Percentiles rank a stretch among this genome's conserved stretches.
Evolutionary conservation across 257 asterid species (phyloP).

Genomic region (Solanum neorickii): DNA sequence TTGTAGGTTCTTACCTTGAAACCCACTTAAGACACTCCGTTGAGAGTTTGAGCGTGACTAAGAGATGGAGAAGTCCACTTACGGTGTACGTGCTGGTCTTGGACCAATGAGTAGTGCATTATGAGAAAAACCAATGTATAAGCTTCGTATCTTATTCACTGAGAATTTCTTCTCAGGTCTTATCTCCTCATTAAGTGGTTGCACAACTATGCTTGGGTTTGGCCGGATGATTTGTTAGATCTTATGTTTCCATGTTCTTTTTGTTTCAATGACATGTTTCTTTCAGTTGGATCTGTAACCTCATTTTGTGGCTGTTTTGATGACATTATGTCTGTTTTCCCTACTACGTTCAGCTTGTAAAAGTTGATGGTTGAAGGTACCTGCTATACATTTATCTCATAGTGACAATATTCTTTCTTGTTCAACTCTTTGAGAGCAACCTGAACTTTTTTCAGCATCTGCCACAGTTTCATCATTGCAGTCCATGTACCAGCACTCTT

Average conservation of each 20-base stretch:
- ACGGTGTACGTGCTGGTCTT: background rate
- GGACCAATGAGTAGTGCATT: background rate
- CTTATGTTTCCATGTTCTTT: background rate
- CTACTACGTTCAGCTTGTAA: background rate
- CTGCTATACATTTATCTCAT: no score
- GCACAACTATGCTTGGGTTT: background rate
- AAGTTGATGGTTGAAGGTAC: background rate
- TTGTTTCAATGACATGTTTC: background rate
- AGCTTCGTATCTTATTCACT: background rate
- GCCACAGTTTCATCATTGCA: no score
- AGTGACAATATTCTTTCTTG: no score
- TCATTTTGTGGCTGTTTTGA: no score
- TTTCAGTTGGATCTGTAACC: background rate
- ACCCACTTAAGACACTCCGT: background rate
- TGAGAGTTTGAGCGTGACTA: background rate
- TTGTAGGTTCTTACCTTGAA: background rate
- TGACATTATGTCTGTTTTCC: background rate
- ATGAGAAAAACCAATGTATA: background rate
- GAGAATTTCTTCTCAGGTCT: background rate
- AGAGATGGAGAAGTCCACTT: background rate
- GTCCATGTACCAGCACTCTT: no score
- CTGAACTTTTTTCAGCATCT: no score
- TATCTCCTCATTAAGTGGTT: background rate
- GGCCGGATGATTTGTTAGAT: background rate
- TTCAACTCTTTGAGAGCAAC: no score